Base-by-base conservation (phyloP, 139 green algal genomes). In the Raphidocelis subcapitata region DNA sequence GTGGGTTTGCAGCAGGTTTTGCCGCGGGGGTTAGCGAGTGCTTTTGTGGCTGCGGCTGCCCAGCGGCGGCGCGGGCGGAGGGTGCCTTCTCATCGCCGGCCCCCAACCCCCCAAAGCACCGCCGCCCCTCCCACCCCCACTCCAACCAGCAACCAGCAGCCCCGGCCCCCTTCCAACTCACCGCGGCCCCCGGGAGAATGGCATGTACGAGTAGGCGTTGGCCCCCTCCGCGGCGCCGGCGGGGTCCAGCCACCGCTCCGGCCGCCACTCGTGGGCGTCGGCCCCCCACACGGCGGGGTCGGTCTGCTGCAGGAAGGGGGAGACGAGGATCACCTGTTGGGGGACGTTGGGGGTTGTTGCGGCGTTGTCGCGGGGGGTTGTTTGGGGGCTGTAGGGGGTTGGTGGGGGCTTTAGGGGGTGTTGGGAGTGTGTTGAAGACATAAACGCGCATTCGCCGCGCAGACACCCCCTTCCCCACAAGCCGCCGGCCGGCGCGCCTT, bases 181-280 rank as follows among this genome's bases (percentile, higher is more conserved):
- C 8, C 72, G 62, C 35, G 47, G 62, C 1, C 72, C 72, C 12
- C 72, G 33, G 35, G 41, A 65, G 49, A 78, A 78, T 21, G 72
- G 72, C 51, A 78, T 71, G 72, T 78, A 78, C 16, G 72, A 71
- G 52, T 78, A 78, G 2, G 49, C 46, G 3, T 21, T 5, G 14
- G 47, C 62, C 3, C 33, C 36, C 62, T 78, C 57, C 21, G 72
- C 72, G 2, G 15, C 18, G 4, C 72, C 72, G 26, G 60, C 62
- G 2, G 37, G 47, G 4, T 72, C 72, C 5, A 66, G 35, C 72
- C 72, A 78, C 2, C 72, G 46, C 52, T 78, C 62, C 0, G 72
- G 72, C 26, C n/a, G 21, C 20, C 49, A 78, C n/a, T 67, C 49
- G 1, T 24, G 46, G 15, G 72, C 72, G 57, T 78, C 72, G 10